These are phyloP conservation scores for Beauveria sp. DNA, from an alignment of 2,329 filamentous ascomycete genomes.

Conservation along the genomic window DNA sequence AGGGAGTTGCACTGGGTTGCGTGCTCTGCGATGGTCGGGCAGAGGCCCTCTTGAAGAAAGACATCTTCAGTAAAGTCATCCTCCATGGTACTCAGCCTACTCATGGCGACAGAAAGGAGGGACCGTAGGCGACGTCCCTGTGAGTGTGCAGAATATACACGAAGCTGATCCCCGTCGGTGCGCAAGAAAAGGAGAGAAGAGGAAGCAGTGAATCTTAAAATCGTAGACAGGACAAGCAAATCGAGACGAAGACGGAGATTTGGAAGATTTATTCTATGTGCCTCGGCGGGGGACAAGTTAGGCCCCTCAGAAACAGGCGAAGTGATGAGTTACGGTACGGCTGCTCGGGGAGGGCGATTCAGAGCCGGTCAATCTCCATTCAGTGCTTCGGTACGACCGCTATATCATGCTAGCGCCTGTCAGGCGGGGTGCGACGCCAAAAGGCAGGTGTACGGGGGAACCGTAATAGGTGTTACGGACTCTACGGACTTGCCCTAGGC, in stretches of 20 bases:
- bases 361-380: not conserved
- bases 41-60: slow-evolving; percentile 22
- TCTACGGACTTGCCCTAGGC: no score
- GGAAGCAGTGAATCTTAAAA: not conserved
- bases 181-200: not conserved
- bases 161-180: not conserved
- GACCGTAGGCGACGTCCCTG: not conserved
- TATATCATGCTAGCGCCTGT: no score
- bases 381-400: not conserved
- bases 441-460: no score
- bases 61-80: slow-evolving; percentile 16
- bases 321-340: no score
- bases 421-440: no score
- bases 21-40: slow-evolving; percentile 23
- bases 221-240: not conserved
- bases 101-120: not conserved
- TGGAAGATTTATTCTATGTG: not conserved
- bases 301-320: not conserved
- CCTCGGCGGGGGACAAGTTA: not conserved
- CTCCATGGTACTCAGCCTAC: not conserved
- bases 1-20: slow-evolving; percentile 19
- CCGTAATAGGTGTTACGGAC: no score
- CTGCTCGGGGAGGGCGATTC: not conserved
- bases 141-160: not conserved
- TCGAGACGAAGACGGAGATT: not conserved